Percentiles rank a stretch among this genome's conserved stretches.
Evolutionary conservation across 2,329 filamentous ascomycete genomes (phyloP).

Genomic region (Ophiostoma sp.): DNA sequence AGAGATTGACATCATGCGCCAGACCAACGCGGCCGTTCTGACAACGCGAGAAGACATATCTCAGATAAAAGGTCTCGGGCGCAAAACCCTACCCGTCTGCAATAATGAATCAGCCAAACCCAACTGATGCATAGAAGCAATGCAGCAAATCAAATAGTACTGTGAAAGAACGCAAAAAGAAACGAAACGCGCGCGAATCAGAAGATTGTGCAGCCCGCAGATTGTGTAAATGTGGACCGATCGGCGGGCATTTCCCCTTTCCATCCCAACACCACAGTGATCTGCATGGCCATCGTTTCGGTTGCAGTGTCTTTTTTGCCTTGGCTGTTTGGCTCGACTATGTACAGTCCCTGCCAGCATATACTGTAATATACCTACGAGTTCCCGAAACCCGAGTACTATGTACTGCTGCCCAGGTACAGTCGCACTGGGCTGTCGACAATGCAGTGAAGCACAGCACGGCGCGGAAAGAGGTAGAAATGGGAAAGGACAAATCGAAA

Average conservation of each 20-base stretch:
- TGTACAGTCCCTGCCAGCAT: too few species aligned
- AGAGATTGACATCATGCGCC: not conserved
- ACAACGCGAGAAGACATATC: not conserved
- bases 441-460: not conserved
- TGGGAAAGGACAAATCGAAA: not conserved
- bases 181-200: constrained; percentile 10
- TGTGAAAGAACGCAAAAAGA: constrained; percentile 7
- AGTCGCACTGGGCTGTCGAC: not conserved
- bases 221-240: constrained; percentile 1
- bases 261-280: not conserved
- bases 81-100: not conserved
- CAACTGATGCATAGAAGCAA: not conserved
- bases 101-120: not conserved
- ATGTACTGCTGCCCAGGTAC: not conserved
- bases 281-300: not conserved
- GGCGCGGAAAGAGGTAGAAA: constrained; percentile 11
- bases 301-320: not conserved
- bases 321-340: not conserved
- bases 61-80: not conserved
- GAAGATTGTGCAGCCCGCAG: constrained; percentile 2
- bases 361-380: too few species aligned
- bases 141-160: not conserved
- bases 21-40: not conserved
- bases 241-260: constrained; percentile 4
- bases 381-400: not conserved